Percentiles rank a stretch among this genome's conserved stretches.
Evolutionary conservation across 2,329 filamentous ascomycete genomes (phyloP).

Genomic region (Catunica adiposa): DNA sequence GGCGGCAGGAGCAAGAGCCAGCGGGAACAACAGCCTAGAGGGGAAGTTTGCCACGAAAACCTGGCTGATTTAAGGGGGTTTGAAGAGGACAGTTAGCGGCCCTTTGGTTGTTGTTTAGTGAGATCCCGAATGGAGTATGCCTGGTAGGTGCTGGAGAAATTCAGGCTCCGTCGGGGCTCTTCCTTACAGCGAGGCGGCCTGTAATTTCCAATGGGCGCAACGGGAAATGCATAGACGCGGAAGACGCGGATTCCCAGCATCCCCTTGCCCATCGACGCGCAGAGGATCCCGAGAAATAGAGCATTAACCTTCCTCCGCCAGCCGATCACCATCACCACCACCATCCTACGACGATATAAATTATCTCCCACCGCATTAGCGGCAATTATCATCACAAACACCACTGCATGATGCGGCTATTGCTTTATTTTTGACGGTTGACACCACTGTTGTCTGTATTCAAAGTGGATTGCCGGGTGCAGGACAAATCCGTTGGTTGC

Average conservation of each 20-base stretch:
- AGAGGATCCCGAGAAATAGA: not conserved
- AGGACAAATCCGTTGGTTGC: not conserved
- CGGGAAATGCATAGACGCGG: constrained; percentile 15
- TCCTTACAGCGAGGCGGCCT: not conserved
- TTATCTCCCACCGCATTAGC: no score
- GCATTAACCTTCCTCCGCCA: not conserved
- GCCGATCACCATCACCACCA: not conserved
- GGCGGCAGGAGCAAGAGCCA: constrained; percentile 4
- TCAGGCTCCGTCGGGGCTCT: constrained; percentile 3
- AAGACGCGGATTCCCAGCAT: constrained; percentile 15
- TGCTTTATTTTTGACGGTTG: no score
- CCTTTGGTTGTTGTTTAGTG: not conserved
- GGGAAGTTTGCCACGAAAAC: not conserved
- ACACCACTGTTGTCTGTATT: no score
- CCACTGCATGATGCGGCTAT: no score
- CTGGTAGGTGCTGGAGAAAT: not conserved
- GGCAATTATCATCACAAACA: no score
- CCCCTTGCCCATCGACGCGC: constrained; percentile 12
- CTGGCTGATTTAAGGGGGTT: not conserved
- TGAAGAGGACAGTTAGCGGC: not conserved
- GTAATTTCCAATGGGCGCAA: constrained; percentile 10
- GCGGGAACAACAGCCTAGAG: constrained; percentile 1
- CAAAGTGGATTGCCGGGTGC: no score
- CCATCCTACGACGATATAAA: not conserved
- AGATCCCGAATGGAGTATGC: not conserved